phyloP scores from a whole-genome alignment of 108 stramenopile genomes.

The Cyclostephanos tholiformis region DNA sequence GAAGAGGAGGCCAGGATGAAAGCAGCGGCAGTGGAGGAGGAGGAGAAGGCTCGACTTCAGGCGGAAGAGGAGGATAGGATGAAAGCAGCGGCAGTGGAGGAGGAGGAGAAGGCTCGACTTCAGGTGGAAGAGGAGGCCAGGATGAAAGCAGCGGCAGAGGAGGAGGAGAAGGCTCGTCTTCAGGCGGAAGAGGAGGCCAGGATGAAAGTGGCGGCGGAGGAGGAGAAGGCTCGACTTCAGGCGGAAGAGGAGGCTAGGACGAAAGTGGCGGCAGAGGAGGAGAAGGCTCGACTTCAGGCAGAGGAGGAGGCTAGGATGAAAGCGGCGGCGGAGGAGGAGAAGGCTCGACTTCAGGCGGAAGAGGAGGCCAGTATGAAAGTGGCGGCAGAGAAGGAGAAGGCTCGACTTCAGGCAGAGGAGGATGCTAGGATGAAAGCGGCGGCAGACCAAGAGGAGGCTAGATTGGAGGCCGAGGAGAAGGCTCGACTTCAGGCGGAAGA shows the following conservation, averaged over 20 bases:
- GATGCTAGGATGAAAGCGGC: slow-evolving; percentile 1
- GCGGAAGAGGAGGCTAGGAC: slow-evolving; percentile 16
- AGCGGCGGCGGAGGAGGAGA: background rate
- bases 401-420: background rate
- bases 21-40: too few relatives aligned
- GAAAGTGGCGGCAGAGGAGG: slow-evolving; percentile 9
- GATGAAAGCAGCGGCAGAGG: background rate
- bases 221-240: background rate
- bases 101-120: background rate
- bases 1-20: background rate
- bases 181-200: slow-evolving; percentile 16
- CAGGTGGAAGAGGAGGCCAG: slow-evolving; percentile 5
- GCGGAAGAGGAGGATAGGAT: background rate
- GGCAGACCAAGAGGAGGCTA: background rate
- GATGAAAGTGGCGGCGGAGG: slow-evolving; percentile 11
- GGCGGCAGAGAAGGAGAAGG: background rate
- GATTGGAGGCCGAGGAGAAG: background rate
- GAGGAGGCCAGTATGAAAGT: slow-evolving; percentile 1
- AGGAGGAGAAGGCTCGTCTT: background rate
- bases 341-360: background rate
- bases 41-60: background rate
- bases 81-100: background rate
- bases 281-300: background rate
- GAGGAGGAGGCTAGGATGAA: background rate
- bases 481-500: slow-evolving; percentile 7